Evolutionary conservation across 495 filamentous ascomycete genomes (phyloP).

Genomic region (Podospora australis): DNA sequence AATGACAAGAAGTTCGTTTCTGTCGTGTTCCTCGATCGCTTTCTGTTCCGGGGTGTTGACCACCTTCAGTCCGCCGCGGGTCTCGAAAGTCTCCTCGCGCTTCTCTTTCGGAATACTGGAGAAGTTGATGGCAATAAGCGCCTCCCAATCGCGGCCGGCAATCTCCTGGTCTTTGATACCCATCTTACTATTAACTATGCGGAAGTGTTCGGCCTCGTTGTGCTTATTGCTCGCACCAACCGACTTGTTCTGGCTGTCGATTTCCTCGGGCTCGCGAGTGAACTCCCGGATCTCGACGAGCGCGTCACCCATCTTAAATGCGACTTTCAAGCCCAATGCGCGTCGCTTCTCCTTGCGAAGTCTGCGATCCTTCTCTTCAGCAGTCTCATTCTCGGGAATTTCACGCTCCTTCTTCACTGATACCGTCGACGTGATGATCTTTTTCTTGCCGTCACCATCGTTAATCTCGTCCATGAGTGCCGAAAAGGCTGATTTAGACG

Average conservation of each 20-base stretch:
- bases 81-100: constrained; percentile 50
- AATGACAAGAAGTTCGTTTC: constrained; percentile 74
- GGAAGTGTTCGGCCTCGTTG: constrained; percentile 72
- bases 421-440: constrained; percentile 30
- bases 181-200: constrained; percentile 44
- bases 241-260: constrained; percentile 54
- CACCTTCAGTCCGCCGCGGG: constrained; percentile 54
- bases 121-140: constrained; percentile 48
- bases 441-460: constrained; percentile 57
- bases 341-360: constrained; percentile 73
- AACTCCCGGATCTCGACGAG: constrained; percentile 69
- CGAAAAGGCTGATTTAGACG: constrained; percentile 33
- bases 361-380: constrained; percentile 65
- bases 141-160: constrained; percentile 47
- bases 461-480: constrained; percentile 56
- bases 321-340: constrained; percentile 60
- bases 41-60: constrained; percentile 60
- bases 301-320: constrained; percentile 59
- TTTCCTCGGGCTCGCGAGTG: constrained; percentile 74
- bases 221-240: constrained; percentile 34
- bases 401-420: constrained; percentile 43
- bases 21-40: constrained; percentile 64
- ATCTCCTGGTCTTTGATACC: constrained; percentile 23
- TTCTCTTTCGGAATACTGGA: constrained; percentile 42
- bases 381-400: constrained; percentile 57